A percentile compares a stretch with the other conserved stretches of the same genome.
Conservation (phyloP, 768 basidiomycete species). For the Tulasnella sp. region DNA sequence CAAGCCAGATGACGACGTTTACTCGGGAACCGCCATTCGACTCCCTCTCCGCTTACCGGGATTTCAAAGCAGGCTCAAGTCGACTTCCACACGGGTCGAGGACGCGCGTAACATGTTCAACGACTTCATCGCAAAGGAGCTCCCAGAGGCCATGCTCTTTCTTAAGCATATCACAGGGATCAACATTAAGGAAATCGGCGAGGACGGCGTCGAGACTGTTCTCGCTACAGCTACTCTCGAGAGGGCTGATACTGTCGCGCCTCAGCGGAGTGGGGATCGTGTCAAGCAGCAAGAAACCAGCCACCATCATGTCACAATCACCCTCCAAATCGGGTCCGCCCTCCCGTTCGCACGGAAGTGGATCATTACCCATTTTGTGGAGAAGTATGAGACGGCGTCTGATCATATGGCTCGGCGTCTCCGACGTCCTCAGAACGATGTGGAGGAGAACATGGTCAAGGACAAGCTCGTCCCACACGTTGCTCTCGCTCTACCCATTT, state of each 20-base stretch:
- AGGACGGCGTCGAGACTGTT: slow-evolving; percentile 23
- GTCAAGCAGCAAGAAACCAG: not conserved
- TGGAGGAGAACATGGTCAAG: slow-evolving; percentile 26
- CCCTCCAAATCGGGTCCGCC: not conserved
- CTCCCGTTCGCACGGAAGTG: not conserved
- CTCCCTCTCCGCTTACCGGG: slow-evolving; percentile 38
- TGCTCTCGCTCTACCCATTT: slow-evolving; percentile 31
- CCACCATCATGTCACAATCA: not conserved
- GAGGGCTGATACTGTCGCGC: not conserved
- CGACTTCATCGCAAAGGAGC: slow-evolving; percentile 1
- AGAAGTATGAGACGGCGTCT: slow-evolving; percentile 27
- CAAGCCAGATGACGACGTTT: slow-evolving; percentile 21
- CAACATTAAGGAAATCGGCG: slow-evolving; percentile 36
- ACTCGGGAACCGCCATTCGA: slow-evolving; percentile 40
- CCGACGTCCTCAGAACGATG: slow-evolving; percentile 14
- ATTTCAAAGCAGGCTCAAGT: slow-evolving; percentile 31
- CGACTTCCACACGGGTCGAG: slow-evolving; percentile 37
- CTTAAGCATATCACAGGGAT: slow-evolving; percentile 26
- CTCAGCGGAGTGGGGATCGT: not conserved
- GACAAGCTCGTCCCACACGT: slow-evolving; percentile 40
- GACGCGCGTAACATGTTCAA: slow-evolving; percentile 39
- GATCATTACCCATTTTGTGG: slow-evolving; percentile 25
- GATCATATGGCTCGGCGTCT: not conserved
- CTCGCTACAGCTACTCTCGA: slow-evolving; percentile 18
- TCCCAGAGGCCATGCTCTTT: slow-evolving; percentile 7